phyloP scores from a whole-genome alignment of 1,284 basidiomycete species.

The Naganishia cerealis region DNA sequence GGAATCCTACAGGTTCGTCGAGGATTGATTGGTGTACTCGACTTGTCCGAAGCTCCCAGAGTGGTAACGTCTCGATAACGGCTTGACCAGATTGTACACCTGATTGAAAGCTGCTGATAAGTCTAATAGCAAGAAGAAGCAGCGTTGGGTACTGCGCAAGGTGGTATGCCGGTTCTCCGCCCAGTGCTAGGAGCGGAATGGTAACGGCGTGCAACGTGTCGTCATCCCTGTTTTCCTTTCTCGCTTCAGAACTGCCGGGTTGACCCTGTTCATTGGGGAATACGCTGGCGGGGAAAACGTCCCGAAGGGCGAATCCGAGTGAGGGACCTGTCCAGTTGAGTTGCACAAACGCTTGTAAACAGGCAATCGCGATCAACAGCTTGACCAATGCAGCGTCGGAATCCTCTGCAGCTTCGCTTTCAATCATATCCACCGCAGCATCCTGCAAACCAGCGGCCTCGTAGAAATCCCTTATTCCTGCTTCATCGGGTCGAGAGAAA shows the following conservation, averaged over 20 bases:
- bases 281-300: constrained; percentile 43
- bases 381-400: constrained; percentile 57
- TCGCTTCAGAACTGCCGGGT: background rate
- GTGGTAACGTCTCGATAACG: constrained; percentile 55
- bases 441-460: background rate
- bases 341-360: constrained; percentile 87
- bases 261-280: constrained; percentile 48
- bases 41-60: constrained; percentile 79
- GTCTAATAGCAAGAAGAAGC: constrained; percentile 71
- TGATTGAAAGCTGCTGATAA: constrained; percentile 60
- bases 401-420: constrained; percentile 37
- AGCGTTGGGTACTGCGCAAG: constrained; percentile 71
- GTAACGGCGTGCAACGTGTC: constrained; percentile 64
- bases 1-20: constrained; percentile 75
- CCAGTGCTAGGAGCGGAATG: constrained; percentile 73
- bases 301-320: constrained; percentile 59
- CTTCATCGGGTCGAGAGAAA: constrained; percentile 1
- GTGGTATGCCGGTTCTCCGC: constrained; percentile 95
- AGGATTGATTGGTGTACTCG: constrained; percentile 79
- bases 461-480: constrained; percentile 18
- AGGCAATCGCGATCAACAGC: constrained; percentile 70
- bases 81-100: constrained; percentile 56
- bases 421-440: background rate
- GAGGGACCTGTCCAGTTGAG: constrained; percentile 96
- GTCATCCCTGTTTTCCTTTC: constrained; percentile 48